Conservation (phyloP, 495 filamentous ascomycete genomes). For the Aspergillus nanangensis region DNA sequence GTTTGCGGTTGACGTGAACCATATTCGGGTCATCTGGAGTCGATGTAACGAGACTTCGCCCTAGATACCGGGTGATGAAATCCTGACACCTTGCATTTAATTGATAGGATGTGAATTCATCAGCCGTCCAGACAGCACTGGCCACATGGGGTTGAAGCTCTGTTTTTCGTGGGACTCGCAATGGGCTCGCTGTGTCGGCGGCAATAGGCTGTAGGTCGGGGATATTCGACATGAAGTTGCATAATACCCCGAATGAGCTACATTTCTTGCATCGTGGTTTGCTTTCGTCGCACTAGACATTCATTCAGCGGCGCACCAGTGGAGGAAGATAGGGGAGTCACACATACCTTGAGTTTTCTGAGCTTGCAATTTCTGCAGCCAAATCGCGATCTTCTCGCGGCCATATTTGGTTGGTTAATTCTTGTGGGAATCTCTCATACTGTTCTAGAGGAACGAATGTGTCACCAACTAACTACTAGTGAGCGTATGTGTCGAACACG, state of each 20-base stretch:
- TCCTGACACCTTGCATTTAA: conserved; percentile 33
- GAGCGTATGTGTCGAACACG: conserved; percentile 9
- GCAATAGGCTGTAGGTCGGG: conserved; percentile 35
- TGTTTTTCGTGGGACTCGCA: conserved; percentile 11
- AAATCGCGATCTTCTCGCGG: conserved; percentile 31
- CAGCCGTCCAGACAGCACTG: conserved; percentile 27
- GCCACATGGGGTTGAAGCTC: conserved; percentile 19
- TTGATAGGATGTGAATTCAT: conserved; percentile 26
- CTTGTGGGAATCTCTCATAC: no score
- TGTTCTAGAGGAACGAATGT: conserved; percentile 4
- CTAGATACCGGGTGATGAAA: conserved; percentile 34
- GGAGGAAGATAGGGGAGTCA: conserved; percentile 1
- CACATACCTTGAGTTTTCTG: conserved; percentile 41
- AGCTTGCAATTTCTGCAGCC: conserved; percentile 50
- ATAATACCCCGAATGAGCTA: conserved; percentile 35
- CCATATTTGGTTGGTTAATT: conserved; percentile 8
- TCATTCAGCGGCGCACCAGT: conserved; percentile 8
- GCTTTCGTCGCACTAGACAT: conserved; percentile 39
- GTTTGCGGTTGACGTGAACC: conserved; percentile 32
- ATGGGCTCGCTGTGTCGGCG: conserved; percentile 15
- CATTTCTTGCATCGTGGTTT: conserved; percentile 44
- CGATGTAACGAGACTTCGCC: conserved; percentile 32
- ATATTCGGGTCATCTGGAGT: conserved; percentile 30
- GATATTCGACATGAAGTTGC: conserved; percentile 35
- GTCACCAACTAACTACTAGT: conserved; percentile 2